Percentiles rank a stretch among this genome's conserved stretches.
Conservation (phyloP, 169 alveolate genomes). For the Plasmodium yoelii region DNA sequence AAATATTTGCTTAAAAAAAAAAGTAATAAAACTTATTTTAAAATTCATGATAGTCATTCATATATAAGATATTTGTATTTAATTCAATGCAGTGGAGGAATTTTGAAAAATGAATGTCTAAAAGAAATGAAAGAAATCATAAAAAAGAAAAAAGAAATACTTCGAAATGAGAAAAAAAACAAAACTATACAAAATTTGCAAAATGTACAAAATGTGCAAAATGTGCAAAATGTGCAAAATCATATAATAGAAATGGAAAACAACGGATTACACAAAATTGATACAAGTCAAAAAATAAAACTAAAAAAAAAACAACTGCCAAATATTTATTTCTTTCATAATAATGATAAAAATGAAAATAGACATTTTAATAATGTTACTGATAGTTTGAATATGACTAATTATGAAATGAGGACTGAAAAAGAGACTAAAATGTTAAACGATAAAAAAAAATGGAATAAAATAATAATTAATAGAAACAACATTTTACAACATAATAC, state of each 20-base stretch:
- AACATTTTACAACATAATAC: constrained; percentile 69
- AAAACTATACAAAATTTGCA: neutral
- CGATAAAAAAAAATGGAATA: constrained; percentile 59
- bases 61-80: constrained; percentile 30
- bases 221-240: no score
- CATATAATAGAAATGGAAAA: neutral
- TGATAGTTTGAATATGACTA: no score
- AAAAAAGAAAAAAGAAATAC: constrained; percentile 4
- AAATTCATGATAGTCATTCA: constrained; percentile 2
- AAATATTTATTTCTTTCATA: neutral
- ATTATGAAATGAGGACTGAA: neutral
- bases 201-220: no score
- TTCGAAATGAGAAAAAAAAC: constrained; percentile 11
- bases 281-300: neutral
- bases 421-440: neutral
- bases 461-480: constrained; percentile 72
- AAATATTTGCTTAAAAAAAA: constrained; percentile 52
- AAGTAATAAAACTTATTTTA: neutral
- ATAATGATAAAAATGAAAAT: neutral
- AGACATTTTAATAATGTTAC: neutral
- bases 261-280: neutral
- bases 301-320: neutral
- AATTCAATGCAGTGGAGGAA: constrained; percentile 73
- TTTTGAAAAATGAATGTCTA: constrained; percentile 53
- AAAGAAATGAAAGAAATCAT: constrained; percentile 48